Evolutionary conservation across 2,329 filamentous ascomycete species (phyloP).

Genomic region (Sphaerulina musiva): DNA sequence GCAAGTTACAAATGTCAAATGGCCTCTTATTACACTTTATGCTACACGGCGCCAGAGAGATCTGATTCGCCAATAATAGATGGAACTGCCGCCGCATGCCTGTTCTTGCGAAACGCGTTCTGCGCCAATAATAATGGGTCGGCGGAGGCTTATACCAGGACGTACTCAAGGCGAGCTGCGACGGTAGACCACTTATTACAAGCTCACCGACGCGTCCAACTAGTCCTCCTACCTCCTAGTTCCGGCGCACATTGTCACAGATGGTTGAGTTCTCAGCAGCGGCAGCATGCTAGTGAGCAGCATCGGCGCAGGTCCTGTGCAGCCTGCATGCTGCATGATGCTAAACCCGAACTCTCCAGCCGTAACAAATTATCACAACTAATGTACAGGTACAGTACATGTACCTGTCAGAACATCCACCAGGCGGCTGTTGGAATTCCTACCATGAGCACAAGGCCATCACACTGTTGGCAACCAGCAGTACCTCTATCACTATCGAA

Average conservation of each 20-base stretch:
- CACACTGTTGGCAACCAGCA: too few species aligned
- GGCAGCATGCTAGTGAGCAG: background rate
- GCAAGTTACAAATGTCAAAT: background rate
- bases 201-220: constrained; percentile 11
- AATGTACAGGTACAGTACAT: too few species aligned
- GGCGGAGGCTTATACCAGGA: background rate
- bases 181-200: background rate
- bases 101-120: background rate
- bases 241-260: constrained; percentile 9
- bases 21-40: background rate
- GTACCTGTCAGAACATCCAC: too few species aligned
- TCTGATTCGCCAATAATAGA: constrained; percentile 3
- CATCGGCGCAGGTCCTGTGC: constrained; percentile 4
- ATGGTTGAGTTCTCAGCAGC: constrained; percentile 2
- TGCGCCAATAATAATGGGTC: background rate
- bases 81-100: constrained; percentile 3
- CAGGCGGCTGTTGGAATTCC: too few species aligned
- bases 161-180: constrained; percentile 6
- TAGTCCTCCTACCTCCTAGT: background rate
- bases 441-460: too few species aligned
- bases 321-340: background rate
- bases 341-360: background rate
- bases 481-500: too few species aligned
- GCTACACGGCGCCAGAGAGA: background rate
- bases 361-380: background rate